Evolutionary conservation across 2,329 filamentous ascomycete species (phyloP), one percentile per base, ranked within the genome.

Genomic region (Macrophomina phaseolina): DNA sequence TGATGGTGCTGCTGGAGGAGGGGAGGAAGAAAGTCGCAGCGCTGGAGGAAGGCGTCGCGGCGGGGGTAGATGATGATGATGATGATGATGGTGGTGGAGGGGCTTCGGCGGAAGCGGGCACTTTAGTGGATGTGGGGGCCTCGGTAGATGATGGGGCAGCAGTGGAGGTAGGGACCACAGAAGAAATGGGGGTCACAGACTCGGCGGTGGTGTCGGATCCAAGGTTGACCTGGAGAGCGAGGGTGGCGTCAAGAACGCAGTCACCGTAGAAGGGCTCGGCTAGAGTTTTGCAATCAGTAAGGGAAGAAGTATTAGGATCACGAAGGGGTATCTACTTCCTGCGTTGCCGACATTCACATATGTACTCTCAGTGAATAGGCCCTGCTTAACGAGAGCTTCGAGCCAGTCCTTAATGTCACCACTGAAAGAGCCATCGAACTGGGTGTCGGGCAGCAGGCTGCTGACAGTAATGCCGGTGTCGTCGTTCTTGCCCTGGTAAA

Each of bases 331-430:
- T 45, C 16, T 45, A 45, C 42, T 69, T 12, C 80, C 80, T 18
- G 76, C 80, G 68, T 82, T 82, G 1, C 79, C 80, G 6, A 82
- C 79, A 63, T 82, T 82, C 42, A 82, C 77, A 66, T 77, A 82
- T 1, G 78, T 81, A 18, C 68, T 72, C 11, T 74, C 71, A 3
- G 69, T 70, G 66, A 81, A 81, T 23, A 79, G 70, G 56, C 48
- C 45, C 42, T 78, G 74, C 36, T 77, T 72, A 1, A 77, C 76
- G 55, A 82, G 67, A 12, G 76, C 77, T 23, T 74, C 46, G 23
- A 82, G 70, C 81, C 80, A 82, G 36, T 82, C 76, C 72, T 80
- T 81, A 49, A 79, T 77, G 58, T 81, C 79, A 2, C 79, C 80
- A 0, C 67, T 67, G 61, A 82, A 81, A 1, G 68, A 66, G 3